Evolutionary conservation across 2,329 filamentous ascomycete species (phyloP), one percentile per base, ranked within the genome.

Genomic region (Lanzia echinophila): DNA sequence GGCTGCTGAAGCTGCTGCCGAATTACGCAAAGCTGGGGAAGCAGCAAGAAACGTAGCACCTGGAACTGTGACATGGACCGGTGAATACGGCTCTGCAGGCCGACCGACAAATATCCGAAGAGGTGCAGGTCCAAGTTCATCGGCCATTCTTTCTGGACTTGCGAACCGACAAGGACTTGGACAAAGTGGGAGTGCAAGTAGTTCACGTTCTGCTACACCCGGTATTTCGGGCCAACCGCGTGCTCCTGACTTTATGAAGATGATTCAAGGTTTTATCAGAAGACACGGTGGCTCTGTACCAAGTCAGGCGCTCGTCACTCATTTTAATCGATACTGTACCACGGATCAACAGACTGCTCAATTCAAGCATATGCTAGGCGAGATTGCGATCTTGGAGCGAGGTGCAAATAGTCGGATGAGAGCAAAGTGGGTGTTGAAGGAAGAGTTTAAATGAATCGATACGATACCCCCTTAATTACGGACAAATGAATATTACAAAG

Each of bases 41-140:
- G 78, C 85, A 31, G 90, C 91, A 2, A 79, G 83, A 11, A 78
- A 75, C 8, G 75, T 92, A 1, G 88, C 88, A 0, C 84, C 90
- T 32, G 92, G 92, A 7, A 90, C 88, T 0, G 88, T 94, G 8
- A 96, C 92, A 1, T 97, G 92, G 92, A 97, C 92, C 0, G 92
- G 94, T 1, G 82, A 87, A 62, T 83, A 87, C 45, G 92, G 92
- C 10, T 79, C 86, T 47, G 84, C 83, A 4, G 92, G 91, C 1
- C 78, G 87, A 34, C 87, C 87, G 1, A 24, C 75, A 73, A 54
- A 74, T 68, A 55, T 68, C 62, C 77, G 73, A 39, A 71, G 65
- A 32, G 70, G 69, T 11, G 77, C 71, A 33, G 79, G 77, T 3
- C 78, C 79, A 4, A 73, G 75, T 59, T 81, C 81, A 1, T 71